These are phyloP conservation scores for Epichloe coenophiala DNA, from an alignment of 2,329 filamentous ascomycete genomes.

Conservation along the genomic window DNA sequence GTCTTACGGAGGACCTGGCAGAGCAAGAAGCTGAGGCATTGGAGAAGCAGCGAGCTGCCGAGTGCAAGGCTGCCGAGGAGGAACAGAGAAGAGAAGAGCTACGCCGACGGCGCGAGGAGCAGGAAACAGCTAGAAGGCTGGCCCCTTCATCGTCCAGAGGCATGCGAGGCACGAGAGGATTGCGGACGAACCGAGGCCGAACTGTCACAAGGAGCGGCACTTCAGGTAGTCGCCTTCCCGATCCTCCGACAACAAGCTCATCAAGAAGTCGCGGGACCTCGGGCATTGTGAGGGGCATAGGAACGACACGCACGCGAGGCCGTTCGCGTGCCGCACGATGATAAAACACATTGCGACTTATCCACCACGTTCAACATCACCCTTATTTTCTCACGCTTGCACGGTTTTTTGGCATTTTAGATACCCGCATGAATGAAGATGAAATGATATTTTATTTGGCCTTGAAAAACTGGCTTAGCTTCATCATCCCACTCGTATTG, in stretches of 20 bases:
- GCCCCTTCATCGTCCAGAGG: conserved; percentile 17
- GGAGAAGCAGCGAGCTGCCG: conserved; percentile 60
- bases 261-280: conserved; percentile 20
- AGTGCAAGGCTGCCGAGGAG: conserved; percentile 64
- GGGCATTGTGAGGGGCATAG: conserved; percentile 22
- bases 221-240: conserved; percentile 15
- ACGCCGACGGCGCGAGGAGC: conserved; percentile 48
- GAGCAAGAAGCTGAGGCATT: conserved; percentile 73
- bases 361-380: neutral
- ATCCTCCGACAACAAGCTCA: conserved; percentile 14
- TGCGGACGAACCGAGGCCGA: conserved; percentile 15
- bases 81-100: conserved; percentile 64
- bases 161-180: conserved; percentile 17
- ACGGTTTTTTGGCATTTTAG: conserved; percentile 8
- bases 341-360: neutral
- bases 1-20: conserved; percentile 72
- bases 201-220: conserved; percentile 14
- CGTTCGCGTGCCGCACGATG: conserved; percentile 21
- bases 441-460: conserved; percentile 36
- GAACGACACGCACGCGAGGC: conserved; percentile 17
- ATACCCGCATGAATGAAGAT: conserved; percentile 16
- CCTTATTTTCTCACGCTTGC: neutral
- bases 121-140: conserved; percentile 29
- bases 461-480: conserved; percentile 87
- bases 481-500: conserved; percentile 88